Evolutionary conservation across 768 basidiomycete species (phyloP), one percentile per base, ranked within the genome.

Genomic region (button mushroom (Agaricus bisporus)): DNA sequence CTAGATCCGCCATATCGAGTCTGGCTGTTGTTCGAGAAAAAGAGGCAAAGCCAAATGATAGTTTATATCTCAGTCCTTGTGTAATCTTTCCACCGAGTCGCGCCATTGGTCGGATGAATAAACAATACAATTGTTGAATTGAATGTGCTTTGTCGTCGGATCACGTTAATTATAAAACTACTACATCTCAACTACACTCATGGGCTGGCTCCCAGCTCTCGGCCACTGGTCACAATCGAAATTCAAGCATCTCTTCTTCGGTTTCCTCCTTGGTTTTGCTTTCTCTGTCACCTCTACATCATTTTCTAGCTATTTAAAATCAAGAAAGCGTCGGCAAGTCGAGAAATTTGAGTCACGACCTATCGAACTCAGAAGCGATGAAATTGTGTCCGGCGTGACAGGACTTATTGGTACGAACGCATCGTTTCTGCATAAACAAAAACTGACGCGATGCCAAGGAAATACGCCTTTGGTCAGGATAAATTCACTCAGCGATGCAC

Each of bases 391-490:
- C 6, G 94, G 95, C 0, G 85, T 97, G 4, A 81, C 83, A 10
- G 94, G 91, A 2, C 64, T 91, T 32, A 95, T 98, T 53, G 93
- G 93, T 92, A 53, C 18, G 44, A 18, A 8, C 51, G 17, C 22
- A 48, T 48, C 12, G 37, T 25, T 28, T 32, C 32, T 32, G 3
- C 22, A 26, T 49, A 43, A 41, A 22, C 32, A 20, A 14, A 8
- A 17, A 20, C 43, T 55, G 11, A 44, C 56, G 11, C 15, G 25
- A 28, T 3, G 15, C 50, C 32, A 32, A 97, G 95, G 95, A 41
- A 97, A 98, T 63, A 98, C 97, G 0, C 95, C 97, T 1, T 73
- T 99, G 53, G 74, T 98, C 42, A 78, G 95, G 58, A 95, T 98
- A 48, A 88, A 88, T 59, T 95, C 92, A 1, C 67, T 98, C 59